Base-by-base conservation (phyloP, 305 asterid genomes). In the Euphrasia arctica region DNA sequence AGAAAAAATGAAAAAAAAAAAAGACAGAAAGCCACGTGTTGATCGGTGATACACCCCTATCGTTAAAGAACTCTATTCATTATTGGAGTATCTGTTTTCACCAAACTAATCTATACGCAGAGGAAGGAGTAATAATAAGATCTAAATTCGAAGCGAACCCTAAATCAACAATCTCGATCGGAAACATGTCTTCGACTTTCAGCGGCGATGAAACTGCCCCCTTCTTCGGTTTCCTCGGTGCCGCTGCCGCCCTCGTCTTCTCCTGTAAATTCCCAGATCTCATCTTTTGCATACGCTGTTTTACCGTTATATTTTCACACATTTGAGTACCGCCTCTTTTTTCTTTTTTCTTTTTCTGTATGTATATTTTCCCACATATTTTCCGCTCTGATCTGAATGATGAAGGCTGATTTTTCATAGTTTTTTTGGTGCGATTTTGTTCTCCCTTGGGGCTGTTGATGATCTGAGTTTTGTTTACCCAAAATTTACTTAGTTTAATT, bases 131-230 rank as follows among this genome's bases (percentile, higher is more conserved):
- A 68, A 8, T 42, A 28, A 52, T 49, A 10, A 66, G 78, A 77
- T 66, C 75, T 54, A 9, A 64, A 77, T 69, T 78, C 59, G 4
- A 68, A 58, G 28, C 67, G 14, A 72, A 60, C 72, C 76, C 5
- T 28, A 64, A 5, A 27, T 10, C 63, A 50, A 56, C 41, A 49
- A 60, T 39, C 61, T 64, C 15, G 66, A 65, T 68, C 69, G 59
- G 66, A 22, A 70, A 9, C 14, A 82, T 79, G 82, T 69, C 84
- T 55, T 75, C 85, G 43, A 71, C 82, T 18, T 81, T 84, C 79
- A 81, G 83, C 52, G 87, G 90, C 62, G 90, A 84, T 79, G 90
- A 84, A 75, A 84, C 90, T 70, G 90, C 90, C 60, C 90, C 90
- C 6, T 84, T 84, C 74, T 84, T 84, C 72, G 90, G 90, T 28